These are phyloP conservation scores for Polytrichum formosum DNA, from an alignment of 225 moss, liverwort and hornwort species.

Conservation along the genomic window DNA sequence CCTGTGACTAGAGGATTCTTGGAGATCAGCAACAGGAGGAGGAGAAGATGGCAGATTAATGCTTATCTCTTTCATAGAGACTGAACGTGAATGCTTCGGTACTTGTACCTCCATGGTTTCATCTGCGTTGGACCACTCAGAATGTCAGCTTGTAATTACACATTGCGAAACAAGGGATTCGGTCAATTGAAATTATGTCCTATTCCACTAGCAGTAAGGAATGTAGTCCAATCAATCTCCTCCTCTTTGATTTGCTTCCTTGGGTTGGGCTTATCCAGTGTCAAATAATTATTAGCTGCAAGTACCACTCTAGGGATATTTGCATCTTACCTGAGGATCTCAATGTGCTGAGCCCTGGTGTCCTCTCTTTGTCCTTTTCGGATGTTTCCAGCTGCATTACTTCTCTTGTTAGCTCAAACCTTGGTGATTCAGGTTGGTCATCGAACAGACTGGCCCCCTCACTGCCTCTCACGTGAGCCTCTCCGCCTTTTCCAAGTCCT, in stretches of 20 bases:
- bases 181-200: too few relatives aligned
- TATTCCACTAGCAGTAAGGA: too few relatives aligned
- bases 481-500: constrained; percentile 12
- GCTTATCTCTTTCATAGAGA: constrained; percentile 38
- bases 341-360: too few relatives aligned
- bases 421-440: constrained; percentile 6
- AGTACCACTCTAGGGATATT: too few relatives aligned
- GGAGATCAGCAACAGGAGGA: constrained; percentile 9
- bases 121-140: constrained; percentile 1
- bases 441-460: constrained; percentile 9
- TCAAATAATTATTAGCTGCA: too few relatives aligned
- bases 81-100: constrained; percentile 23
- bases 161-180: too few relatives aligned
- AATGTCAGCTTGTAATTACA: too few relatives aligned
- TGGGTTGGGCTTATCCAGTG: too few relatives aligned
- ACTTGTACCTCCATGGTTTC: constrained; percentile 16
- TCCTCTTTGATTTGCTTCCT: too few relatives aligned
- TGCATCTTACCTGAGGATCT: too few relatives aligned
- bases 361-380: constrained; percentile 2
- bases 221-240: too few relatives aligned
- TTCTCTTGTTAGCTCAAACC: constrained; percentile 9
- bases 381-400: constrained; percentile 8
- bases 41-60: constrained; percentile 9
- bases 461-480: constrained; percentile 1
- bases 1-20: constrained; percentile 10